Evolutionary conservation across 106 monocot genomes (phyloP), one percentile per base, ranked within the genome.

Genomic region (Xerophyta viscosa): DNA sequence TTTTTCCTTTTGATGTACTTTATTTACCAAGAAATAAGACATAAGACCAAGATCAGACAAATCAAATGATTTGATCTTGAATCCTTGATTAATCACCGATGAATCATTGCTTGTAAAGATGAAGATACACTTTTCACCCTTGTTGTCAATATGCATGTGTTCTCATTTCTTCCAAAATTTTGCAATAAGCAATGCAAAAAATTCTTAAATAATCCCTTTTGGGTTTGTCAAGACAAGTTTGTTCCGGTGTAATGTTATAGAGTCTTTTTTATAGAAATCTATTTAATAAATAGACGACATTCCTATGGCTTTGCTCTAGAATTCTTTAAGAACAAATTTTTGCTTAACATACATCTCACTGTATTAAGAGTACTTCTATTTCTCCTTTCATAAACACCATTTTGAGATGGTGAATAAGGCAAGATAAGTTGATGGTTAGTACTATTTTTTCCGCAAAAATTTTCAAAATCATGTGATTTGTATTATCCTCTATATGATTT

Each of bases 381-480:
- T 39, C 19, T 30, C 13, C 29, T 52, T 19, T 52, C 14, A 8
- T 8, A 27, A 0, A 52, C 29, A 27, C 56, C 56, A 24, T 56
- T 56, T 56, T 56, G 36, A 22, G 36, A 20, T 8, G 36, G 56
- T 20, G 56, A 26, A 24, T 58, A 58, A 15, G 57, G 11, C 43
- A 24, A 12, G 25, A 18, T 58, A 26, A 58, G 43, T 44, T 58
- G 57, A 11, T 26, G 41, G 17, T 43, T 58, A n/a, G 43, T 58
- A 4, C 42, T 41, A 58, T 41, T 24, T 13, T 7, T 44, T 20
- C 43, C 57, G 43, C 57, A 58, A 58, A 53, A 60, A 20, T 46
- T 60, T 45, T 2, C 18, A 31, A 46, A 29, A 28, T 30, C 45
- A 26, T 46, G 29, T 27, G 60, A 60, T 17, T 46, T 60, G 60